Percentiles rank a stretch among this genome's conserved stretches.
phyloP scores from a whole-genome alignment of 768 basidiomycete species.

The Psilocybe azurescens region DNA sequence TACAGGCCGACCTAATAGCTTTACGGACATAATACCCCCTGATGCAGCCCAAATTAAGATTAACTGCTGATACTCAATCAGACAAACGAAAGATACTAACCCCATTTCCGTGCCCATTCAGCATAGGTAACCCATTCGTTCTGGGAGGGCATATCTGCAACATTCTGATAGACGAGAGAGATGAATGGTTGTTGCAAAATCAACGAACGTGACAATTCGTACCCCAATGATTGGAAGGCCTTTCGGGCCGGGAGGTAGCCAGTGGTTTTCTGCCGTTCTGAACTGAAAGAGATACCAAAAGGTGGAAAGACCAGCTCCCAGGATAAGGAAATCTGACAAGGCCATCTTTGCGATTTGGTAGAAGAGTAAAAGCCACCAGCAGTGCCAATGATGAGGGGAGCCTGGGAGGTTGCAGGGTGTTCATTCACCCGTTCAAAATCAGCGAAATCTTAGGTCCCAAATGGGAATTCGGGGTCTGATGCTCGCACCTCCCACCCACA shows the following conservation, averaged over 20 bases:
- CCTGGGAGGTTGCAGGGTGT: neutral
- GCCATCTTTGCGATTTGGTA: constrained; percentile 4
- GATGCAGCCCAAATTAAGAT: neutral
- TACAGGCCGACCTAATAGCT: constrained; percentile 48
- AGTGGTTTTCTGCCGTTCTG: constrained; percentile 25
- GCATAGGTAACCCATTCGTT: constrained; percentile 55
- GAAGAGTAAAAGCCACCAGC: neutral
- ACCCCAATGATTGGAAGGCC: constrained; percentile 49
- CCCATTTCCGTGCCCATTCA: constrained; percentile 59
- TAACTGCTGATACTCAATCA: neutral
- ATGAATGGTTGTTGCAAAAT: constrained; percentile 2
- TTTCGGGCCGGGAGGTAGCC: constrained; percentile 45
- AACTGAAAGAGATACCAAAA: constrained; percentile 11
- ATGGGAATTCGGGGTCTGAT: neutral
- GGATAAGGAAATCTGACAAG: constrained; percentile 5
- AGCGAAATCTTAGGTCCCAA: neutral
- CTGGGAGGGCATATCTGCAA: constrained; percentile 47
- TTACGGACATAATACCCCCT: constrained; percentile 46
- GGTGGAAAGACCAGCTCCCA: constrained; percentile 12
- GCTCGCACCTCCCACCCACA: no score
- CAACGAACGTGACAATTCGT: constrained; percentile 14
- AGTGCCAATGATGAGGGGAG: neutral
- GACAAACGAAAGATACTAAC: constrained; percentile 29
- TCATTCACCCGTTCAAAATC: neutral
- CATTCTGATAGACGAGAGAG: constrained; percentile 39